A percentile compares a stretch with the other conserved stretches of the same genome.
These are phyloP conservation scores for Mucor mucedo DNA, from an alignment of 371 early-diverging fungal genomes.

Conservation along the genomic window DNA sequence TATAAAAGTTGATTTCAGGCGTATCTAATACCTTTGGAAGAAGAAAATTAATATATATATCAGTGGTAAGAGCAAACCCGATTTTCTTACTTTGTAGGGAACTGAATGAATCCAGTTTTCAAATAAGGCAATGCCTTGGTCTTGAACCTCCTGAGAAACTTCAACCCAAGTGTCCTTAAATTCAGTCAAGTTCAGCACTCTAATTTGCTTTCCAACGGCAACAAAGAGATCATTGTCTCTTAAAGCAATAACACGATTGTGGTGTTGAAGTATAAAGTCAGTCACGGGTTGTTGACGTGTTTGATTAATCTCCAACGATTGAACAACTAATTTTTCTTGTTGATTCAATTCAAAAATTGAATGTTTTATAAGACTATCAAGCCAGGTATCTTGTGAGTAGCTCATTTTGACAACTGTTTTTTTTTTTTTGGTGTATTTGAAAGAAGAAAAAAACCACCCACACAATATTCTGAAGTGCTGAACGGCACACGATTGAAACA, in stretches of 20 bases:
- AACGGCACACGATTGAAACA: constrained; percentile 5
- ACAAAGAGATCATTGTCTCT: constrained; percentile 48
- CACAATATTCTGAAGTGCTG: too few relatives aligned
- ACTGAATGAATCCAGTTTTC: constrained; percentile 39
- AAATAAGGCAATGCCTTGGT: constrained; percentile 2
- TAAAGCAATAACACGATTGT: constrained; percentile 36
- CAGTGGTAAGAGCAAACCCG: not conserved
- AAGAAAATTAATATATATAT: not conserved
- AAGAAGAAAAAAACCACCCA: not conserved
- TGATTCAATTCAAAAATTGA: constrained; percentile 28
- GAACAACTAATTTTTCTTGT: constrained; percentile 5
- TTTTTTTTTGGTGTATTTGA: constrained; percentile 28
- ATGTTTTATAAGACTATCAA: constrained; percentile 28
- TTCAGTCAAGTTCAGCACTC: constrained; percentile 40
- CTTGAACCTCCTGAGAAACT: constrained; percentile 22
- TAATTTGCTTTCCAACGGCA: constrained; percentile 39
- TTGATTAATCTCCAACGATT: constrained; percentile 13
- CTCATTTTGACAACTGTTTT: constrained; percentile 10
- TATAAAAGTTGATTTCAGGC: constrained; percentile 42
- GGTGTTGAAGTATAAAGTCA: constrained; percentile 25
- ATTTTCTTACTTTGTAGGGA: constrained; percentile 42
- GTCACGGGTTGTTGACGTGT: constrained; percentile 5
- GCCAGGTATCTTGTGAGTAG: constrained; percentile 17
- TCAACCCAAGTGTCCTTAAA: constrained; percentile 49
- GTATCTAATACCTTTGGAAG: constrained; percentile 38